Evolutionary conservation across 2,329 filamentous ascomycete species (phyloP), one percentile per base, ranked within the genome.

Genomic region (Corynespora cassiicola): DNA sequence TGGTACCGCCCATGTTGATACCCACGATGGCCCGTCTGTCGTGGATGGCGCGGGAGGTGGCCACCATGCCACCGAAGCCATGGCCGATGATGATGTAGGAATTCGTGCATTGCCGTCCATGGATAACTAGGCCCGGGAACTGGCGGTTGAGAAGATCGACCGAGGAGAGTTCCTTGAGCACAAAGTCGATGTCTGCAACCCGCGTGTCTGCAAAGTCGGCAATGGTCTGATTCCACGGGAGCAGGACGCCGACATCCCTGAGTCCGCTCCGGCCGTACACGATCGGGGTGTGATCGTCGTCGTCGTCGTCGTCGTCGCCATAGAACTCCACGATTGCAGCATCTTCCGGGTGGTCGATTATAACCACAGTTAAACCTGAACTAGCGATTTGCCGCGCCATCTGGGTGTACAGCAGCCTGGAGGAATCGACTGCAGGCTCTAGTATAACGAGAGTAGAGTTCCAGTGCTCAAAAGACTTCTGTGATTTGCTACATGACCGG

Each of bases 271-370:
- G 47, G 21, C 42, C 56, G 42, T 37, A 52, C 29, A 52, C 52
- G 7, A 65, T 53, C 8, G 68, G 42, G 1, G 58, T 52, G 2
- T 18, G 17, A 1, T 21, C 41, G 4, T 69, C 12, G 1, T 25
- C n/a, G 7, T 14, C 11, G 8, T 9, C 6, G 31, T 7, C 70
- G 40, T 74, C 56, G 0, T 71, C 68, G n/a, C n/a, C n/a, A n/a
- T n/a, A n/a, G 14, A 75, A 77, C 37, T 77, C 69, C 7, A 80
- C 68, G 14, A 75, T 60, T 1, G 54, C 39, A 0, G 71, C 64
- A 31, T 79, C 76, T 31, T 74, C 71, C 0, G 76, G 68, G 33
- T 79, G 77, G 39, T 80, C 78, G 16, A 80, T 58, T 0, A 75
- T 60, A 9, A 77, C 58, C 2, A 80, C 72, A 0, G 70, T 61